Evolutionary conservation across 2,329 filamentous ascomycete species (phyloP).

Genomic region (Moelleriella libera): DNA sequence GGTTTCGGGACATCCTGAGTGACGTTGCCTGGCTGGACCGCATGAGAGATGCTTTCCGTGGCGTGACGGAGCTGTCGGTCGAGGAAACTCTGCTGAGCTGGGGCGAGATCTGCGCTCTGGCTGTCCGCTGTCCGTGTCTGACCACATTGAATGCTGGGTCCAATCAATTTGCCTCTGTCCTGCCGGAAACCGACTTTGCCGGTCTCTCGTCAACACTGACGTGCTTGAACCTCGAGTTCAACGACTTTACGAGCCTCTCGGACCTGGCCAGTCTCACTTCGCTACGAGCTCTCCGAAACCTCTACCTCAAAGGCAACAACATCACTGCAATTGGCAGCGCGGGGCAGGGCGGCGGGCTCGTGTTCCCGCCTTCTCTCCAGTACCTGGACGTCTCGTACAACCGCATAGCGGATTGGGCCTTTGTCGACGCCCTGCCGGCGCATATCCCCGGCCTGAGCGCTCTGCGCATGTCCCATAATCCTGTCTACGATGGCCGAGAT

Average conservation of each 20-base stretch:
- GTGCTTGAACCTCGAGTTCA: slow-evolving; percentile 58
- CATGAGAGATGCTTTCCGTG: slow-evolving; percentile 27
- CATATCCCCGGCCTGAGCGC: slow-evolving; percentile 61
- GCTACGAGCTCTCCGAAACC: slow-evolving; percentile 37
- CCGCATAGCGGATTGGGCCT: slow-evolving; percentile 51
- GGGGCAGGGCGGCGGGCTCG: neutral
- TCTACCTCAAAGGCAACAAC: slow-evolving; percentile 65
- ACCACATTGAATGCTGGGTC: slow-evolving; percentile 35
- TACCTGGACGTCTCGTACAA: slow-evolving; percentile 68
- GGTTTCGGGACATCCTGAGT: slow-evolving; percentile 36
- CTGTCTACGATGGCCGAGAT: slow-evolving; percentile 50
- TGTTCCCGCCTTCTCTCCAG: slow-evolving; percentile 39
- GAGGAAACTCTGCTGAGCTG: slow-evolving; percentile 55
- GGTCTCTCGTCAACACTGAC: slow-evolving; percentile 37
- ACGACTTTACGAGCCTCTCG: slow-evolving; percentile 46
- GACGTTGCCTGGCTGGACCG: slow-evolving; percentile 14
- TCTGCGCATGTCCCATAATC: slow-evolving; percentile 75
- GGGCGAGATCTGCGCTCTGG: slow-evolving; percentile 44
- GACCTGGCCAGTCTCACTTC: slow-evolving; percentile 39
- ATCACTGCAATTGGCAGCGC: slow-evolving; percentile 31
- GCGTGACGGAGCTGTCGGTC: slow-evolving; percentile 46
- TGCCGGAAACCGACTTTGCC: slow-evolving; percentile 27
- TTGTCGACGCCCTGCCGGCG: slow-evolving; percentile 53
- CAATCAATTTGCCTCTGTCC: slow-evolving; percentile 37
- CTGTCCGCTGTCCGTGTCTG: slow-evolving; percentile 38